Percentiles rank a stretch among this genome's conserved stretches.
Conservation (phyloP, 2,329 filamentous ascomycete species). For the Claviceps africana region DNA sequence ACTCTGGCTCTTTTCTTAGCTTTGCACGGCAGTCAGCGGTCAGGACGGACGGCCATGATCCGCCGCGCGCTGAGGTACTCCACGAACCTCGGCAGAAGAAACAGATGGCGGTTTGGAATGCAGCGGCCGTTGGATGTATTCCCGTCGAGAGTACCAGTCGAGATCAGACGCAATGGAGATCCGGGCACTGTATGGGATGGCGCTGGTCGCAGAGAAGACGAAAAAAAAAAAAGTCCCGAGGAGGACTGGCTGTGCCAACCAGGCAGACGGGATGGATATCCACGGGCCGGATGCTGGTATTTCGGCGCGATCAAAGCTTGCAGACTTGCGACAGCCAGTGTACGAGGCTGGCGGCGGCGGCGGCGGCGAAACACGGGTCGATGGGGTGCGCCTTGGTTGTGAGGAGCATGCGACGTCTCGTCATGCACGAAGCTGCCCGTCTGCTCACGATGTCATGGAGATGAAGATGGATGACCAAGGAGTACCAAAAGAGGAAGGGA, state of each 20-base stretch:
- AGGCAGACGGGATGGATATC: neutral
- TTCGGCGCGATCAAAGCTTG: slow-evolving; percentile 2
- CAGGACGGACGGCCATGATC: neutral
- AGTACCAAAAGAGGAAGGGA: too few species aligned
- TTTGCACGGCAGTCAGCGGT: neutral
- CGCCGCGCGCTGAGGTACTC: neutral
- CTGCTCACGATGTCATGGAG: neutral
- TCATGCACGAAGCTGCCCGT: neutral
- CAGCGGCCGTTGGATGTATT: neutral
- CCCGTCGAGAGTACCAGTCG: neutral
- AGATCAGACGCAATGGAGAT: neutral
- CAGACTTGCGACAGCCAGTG: slow-evolving; percentile 9
- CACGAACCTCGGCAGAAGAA: neutral
- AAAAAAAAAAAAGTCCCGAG: neutral
- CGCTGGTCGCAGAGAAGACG: neutral
- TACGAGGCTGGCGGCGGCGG: slow-evolving; percentile 6
- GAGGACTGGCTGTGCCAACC: neutral
- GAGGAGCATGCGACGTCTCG: neutral
- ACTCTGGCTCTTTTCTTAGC: slow-evolving; percentile 1
- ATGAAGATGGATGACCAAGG: neutral
- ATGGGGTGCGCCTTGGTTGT: slow-evolving; percentile 6
- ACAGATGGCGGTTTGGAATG: neutral
- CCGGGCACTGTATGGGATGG: neutral
- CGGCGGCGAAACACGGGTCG: slow-evolving; percentile 4
- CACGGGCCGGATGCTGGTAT: neutral